Percentiles rank a stretch among this genome's conserved stretches.
phyloP scores from a whole-genome alignment of 2,329 filamentous ascomycete genomes.

The Aspergillus ibericus region DNA sequence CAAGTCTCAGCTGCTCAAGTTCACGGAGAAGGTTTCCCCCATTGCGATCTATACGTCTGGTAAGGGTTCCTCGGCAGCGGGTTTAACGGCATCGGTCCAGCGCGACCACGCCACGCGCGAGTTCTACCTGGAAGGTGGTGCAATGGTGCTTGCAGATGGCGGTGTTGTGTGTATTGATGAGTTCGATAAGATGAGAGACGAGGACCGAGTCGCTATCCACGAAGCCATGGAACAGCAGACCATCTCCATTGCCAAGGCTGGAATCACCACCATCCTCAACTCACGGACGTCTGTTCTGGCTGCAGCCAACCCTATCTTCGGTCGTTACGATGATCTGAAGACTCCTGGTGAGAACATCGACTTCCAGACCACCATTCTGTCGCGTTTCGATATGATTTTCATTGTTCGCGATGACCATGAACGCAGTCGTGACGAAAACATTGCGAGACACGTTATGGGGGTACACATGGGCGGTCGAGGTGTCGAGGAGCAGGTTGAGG shows the following conservation, averaged over 20 bases:
- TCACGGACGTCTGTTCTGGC: slow-evolving; percentile 92
- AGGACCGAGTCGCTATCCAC: slow-evolving; percentile 96
- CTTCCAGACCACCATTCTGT: slow-evolving; percentile 97
- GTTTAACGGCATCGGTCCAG: slow-evolving; percentile 95
- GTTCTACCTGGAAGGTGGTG: slow-evolving; percentile 96
- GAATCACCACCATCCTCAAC: slow-evolving; percentile 97
- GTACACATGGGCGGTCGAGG: slow-evolving; percentile 92
- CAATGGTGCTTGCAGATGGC: slow-evolving; percentile 96
- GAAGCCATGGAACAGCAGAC: slow-evolving; percentile 99
- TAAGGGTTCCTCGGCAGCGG: slow-evolving; percentile 94
- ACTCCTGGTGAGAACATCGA: slow-evolving; percentile 98
- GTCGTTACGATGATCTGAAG: slow-evolving; percentile 97
- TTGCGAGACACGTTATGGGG: slow-evolving; percentile 95
- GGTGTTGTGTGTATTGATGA: slow-evolving; percentile 98
- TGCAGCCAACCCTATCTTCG: slow-evolving; percentile 95
- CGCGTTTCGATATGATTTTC: slow-evolving; percentile 99
- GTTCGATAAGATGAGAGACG: slow-evolving; percentile 99
- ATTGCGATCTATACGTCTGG: slow-evolving; percentile 99
- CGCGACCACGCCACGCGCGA: slow-evolving; percentile 88
- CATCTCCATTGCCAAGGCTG: slow-evolving; percentile 97
- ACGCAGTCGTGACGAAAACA: slow-evolving; percentile 82
- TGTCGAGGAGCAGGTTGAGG: slow-evolving; percentile 76
- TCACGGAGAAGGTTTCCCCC: slow-evolving; percentile 92
- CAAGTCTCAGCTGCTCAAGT: slow-evolving; percentile 95
- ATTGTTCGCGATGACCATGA: slow-evolving; percentile 96